phyloP scores from a whole-genome alignment of 768 basidiomycete genomes.

The Termitomyces sp. region DNA sequence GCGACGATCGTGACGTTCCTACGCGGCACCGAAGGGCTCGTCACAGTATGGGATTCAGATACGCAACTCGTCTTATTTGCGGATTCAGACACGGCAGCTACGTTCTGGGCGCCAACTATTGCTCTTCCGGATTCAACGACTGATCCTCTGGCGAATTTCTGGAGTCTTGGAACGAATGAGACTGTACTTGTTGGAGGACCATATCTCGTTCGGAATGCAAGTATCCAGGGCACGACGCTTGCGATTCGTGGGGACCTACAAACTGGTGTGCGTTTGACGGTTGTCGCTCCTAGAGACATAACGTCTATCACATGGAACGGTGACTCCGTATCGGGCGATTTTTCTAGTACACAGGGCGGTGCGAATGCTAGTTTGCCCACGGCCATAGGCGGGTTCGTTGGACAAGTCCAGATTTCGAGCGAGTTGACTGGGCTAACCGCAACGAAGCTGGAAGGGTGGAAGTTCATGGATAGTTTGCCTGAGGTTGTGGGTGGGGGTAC shows the following conservation, averaged over 20 bases:
- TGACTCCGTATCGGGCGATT: constrained; percentile 32
- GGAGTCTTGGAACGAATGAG: constrained; percentile 68
- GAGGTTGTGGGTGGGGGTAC: constrained; percentile 40
- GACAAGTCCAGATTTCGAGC: constrained; percentile 32
- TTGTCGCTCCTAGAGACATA: constrained; percentile 56
- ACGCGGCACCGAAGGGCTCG: constrained; percentile 49
- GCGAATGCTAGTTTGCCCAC: constrained; percentile 16
- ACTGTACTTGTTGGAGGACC: constrained; percentile 65
- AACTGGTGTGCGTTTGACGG: constrained; percentile 47
- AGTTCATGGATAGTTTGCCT: constrained; percentile 69
- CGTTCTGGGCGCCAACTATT: constrained; percentile 75
- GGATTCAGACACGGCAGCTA: constrained; percentile 59
- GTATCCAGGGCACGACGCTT: constrained; percentile 43
- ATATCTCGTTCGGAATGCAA: constrained; percentile 56
- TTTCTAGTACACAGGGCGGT: constrained; percentile 4
- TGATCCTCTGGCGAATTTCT: constrained; percentile 53
- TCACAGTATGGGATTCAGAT: constrained; percentile 62
- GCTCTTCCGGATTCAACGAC: constrained; percentile 23
- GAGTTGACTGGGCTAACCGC: constrained; percentile 27
- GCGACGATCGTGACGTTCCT: constrained; percentile 49
- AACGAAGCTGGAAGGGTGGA: constrained; percentile 64
- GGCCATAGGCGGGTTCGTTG: constrained; percentile 42
- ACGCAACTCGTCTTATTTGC: constrained; percentile 65
- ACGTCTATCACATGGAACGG: constrained; percentile 72
- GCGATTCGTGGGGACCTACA: constrained; percentile 68